Percentiles rank a stretch among this genome's conserved stretches.
phyloP scores from a whole-genome alignment of 257 asterid species.

The Misopates orontium region DNA sequence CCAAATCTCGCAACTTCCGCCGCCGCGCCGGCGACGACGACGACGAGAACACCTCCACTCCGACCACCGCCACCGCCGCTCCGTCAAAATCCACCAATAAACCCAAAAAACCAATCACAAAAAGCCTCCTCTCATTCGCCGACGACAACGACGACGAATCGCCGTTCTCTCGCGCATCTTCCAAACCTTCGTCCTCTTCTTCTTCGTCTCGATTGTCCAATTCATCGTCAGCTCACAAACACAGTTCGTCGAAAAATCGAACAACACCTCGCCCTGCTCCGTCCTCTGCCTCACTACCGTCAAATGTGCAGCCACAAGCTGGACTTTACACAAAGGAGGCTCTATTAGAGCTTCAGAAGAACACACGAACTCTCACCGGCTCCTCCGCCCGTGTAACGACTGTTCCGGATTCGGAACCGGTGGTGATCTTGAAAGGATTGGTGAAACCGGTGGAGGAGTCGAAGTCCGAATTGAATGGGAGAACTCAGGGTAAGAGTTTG shows the following conservation, averaged over 20 bases:
- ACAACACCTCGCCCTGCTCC: slow-evolving; percentile 41
- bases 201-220: slow-evolving; percentile 41
- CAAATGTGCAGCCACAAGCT: slow-evolving; percentile 93
- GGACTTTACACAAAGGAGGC: slow-evolving; percentile 91
- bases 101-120: slow-evolving; percentile 54
- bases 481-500: slow-evolving; percentile 25
- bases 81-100: slow-evolving; percentile 40
- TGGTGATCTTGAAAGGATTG: slow-evolving; percentile 71
- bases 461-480: slow-evolving; percentile 29
- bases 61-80: slow-evolving; percentile 37
- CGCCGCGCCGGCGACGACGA: slow-evolving; percentile 80
- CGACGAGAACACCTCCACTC: slow-evolving; percentile 38
- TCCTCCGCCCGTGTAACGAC: slow-evolving; percentile 56
- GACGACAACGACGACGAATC: slow-evolving; percentile 68
- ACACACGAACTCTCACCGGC: slow-evolving; percentile 71
- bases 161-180: slow-evolving; percentile 53
- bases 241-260: slow-evolving; percentile 59
- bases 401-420: slow-evolving; percentile 53
- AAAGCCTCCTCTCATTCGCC: slow-evolving; percentile 80
- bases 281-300: slow-evolving; percentile 57
- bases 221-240: slow-evolving; percentile 58
- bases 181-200: slow-evolving; percentile 51
- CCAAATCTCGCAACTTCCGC: slow-evolving; percentile 74
- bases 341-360: slow-evolving; percentile 92
- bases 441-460: slow-evolving; percentile 50